Percentiles rank a stretch among this genome's conserved stretches.
phyloP scores from a whole-genome alignment of 495 filamentous ascomycete species.

The Glutinoglossum americanum region DNA sequence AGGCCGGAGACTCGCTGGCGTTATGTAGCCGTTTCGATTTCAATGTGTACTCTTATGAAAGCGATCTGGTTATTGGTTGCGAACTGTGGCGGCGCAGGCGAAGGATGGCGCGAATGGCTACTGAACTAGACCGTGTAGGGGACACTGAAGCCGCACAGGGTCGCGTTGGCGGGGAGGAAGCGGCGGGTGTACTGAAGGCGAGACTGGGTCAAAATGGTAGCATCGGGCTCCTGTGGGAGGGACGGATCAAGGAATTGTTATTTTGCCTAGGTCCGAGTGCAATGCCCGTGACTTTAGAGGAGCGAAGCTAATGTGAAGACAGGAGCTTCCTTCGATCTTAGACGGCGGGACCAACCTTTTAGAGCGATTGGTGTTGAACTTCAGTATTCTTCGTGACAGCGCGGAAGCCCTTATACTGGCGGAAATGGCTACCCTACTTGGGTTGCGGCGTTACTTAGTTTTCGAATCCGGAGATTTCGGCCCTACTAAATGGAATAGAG shows the following conservation, averaged over 20 bases:
- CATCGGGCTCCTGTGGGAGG: conserved; percentile 81
- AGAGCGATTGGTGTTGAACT: conserved; percentile 71
- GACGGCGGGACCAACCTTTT: conserved; percentile 2
- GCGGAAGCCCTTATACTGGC: no score
- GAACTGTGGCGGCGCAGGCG: conserved; percentile 60
- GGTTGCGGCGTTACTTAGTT: not conserved
- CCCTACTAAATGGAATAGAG: no score
- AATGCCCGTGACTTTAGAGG: conserved; percentile 13
- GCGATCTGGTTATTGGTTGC: conserved; percentile 69
- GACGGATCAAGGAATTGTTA: conserved; percentile 73
- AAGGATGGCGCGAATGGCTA: conserved; percentile 7
- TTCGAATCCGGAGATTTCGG: no score
- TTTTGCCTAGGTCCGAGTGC: conserved; percentile 63
- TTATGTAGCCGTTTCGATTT: conserved; percentile 86
- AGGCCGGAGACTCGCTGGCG: conserved; percentile 57
- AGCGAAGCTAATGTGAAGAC: not conserved
- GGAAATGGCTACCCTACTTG: not conserved
- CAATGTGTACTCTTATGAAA: conserved; percentile 96
- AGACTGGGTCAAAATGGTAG: conserved; percentile 67
- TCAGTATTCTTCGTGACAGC: conserved; percentile 50
- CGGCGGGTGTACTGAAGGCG: conserved; percentile 76
- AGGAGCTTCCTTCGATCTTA: conserved; percentile 13
- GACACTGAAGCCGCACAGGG: conserved; percentile 4
- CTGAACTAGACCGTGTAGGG: not conserved
- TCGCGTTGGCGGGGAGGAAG: conserved; percentile 25